Evolutionary conservation across 176 grass and related monocot genomes (phyloP), one percentile per base, ranked within the genome.

Genomic region (Cenchrus fungigraminus): DNA sequence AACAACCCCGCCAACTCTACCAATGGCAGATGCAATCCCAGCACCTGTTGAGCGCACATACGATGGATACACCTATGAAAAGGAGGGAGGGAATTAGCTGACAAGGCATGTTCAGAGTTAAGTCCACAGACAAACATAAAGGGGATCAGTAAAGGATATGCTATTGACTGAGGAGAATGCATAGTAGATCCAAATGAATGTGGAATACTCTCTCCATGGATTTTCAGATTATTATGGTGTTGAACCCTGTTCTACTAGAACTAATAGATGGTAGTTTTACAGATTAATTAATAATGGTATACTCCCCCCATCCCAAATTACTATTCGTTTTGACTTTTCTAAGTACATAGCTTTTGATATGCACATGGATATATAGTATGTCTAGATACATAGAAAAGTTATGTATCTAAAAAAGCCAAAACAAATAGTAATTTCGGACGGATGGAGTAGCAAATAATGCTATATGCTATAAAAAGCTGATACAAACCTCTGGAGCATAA

Each of bases 401-500:
- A 37, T 37, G 34, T 37, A 37, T 37, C 34, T 37, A 37, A 37
- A 37, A 37, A 37, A 37, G 34, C 34, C 34, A 37, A 37, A 37
- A 37, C 34, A 37, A 37, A 37, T 37, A 37, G 34, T 37, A 37
- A 37, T 37, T 37, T 37, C 34, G 3, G 34, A 37, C 34, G 34
- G 34, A 37, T 37, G 34, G 34, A 37, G 34, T 37, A 53, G 28
- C 12, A 64, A 15, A 28, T 60, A 43, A 4, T 56, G 57, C 10
- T 58, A 13, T 56, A 68, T 3, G 3, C 16, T 14, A 77, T 46
- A 42, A n/a, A 4, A 61, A 6, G 6, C 14, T 29, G 12, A 75
- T 43, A 83, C 90, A 34, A 84, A 96, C 94, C 91, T 96, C 94
- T 81, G 94, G 91, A 32, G 91, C 78, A 71, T 93, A 96, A 65